Evolutionary conservation across 202 grass and related monocot genomes (phyloP), one percentile per base, ranked within the genome.

Genomic region (Tripidium arundinaceum): DNA sequence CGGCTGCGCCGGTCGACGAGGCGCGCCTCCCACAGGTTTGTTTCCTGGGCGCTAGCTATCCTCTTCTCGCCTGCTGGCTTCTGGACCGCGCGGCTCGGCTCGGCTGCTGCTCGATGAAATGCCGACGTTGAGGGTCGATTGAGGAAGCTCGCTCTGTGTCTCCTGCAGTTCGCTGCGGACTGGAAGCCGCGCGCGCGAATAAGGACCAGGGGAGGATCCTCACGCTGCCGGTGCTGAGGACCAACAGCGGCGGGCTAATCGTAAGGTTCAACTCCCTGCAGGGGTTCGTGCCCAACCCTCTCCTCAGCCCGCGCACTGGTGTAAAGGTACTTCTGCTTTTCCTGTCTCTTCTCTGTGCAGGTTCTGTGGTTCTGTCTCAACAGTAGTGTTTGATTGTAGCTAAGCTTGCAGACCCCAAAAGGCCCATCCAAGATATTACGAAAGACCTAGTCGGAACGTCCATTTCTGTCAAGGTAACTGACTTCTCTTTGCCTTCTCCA

Each of bases 281-380:
- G 70, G 96, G 92, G 3, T 98, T 98, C 71, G 89, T 98, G 72
- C 96, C 96, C 40, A 95, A 93, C 62, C 88, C 96, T 66, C 96
- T 93, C 62, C 79, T 98, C 37, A 89, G 89, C 85, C 96, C 28
- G 86, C 88, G 0, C 90, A 85, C 75, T 88, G 89, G 78, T 94
- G 79, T 33, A 90, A 87, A 93, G 96, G 96, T 94, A 52, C 27
- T 28, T 50, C 21, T 28, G 0, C 26, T 0, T 37, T 38, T 1
- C n/a, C 13, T 11, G 45, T n/a, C 47, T 27, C 10, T 26, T 2
- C 3, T 15, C 27, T 36, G 0, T 0, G 0, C 45, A 43, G 24
- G 12, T 12, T 14, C 26, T 28, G 19, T 62, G 24, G 43, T n/a
- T n/a, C n/a, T n/a, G n/a, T n/a, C n/a, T n/a, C n/a, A n/a, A n/a